Evolutionary conservation across 2,329 filamentous ascomycete species (phyloP), one percentile per base, ranked within the genome.

Genomic region (Pseudofabraea citricarpa): DNA sequence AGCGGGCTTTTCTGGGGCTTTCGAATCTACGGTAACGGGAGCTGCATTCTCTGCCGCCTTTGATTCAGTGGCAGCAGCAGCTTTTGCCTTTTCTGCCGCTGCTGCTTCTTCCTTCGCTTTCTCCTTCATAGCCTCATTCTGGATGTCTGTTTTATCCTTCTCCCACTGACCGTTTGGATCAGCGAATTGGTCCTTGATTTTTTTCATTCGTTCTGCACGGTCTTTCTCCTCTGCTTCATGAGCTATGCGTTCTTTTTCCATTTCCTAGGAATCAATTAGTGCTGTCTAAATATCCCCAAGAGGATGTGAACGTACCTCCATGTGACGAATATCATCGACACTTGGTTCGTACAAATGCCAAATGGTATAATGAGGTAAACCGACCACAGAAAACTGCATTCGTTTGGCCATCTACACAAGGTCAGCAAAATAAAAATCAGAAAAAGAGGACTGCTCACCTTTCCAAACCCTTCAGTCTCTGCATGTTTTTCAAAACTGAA

Each of bases 301-400:
- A 27, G 33, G 9, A 21, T n/a, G 24, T 3, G 32, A 22, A 50
- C 59, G 46, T 64, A 83, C 81, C 71, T 90, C 91, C 93, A 98
- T 98, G 60, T 97, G 93, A 47, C 87, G 83, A 50, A 97, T 87
- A 59, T 98, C 93, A 59, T 98, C 93, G 13, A 96, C 87, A 58
- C 89, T 95, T n/a, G 93, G 93, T 66, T 98, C 93, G 71, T 98
- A 98, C 59, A 98, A 74, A 82, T 98, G 93, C 93, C 93, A 98
- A 53, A 98, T 96, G 1, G 90, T 95, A 66, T 98, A 98, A 63
- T 98, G 93, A 6, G 93, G 93, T 36, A 98, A 75, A 23, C 93
- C 93, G 46, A 98, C 86, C 15, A 98, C 93, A 0, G 90, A 95
- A 61, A 88, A 97, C 47, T 86, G 77, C 93, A 98, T 97, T 47